Conservation (phyloP, 2,329 filamentous ascomycete genomes). For the Penicillium sp. region DNA sequence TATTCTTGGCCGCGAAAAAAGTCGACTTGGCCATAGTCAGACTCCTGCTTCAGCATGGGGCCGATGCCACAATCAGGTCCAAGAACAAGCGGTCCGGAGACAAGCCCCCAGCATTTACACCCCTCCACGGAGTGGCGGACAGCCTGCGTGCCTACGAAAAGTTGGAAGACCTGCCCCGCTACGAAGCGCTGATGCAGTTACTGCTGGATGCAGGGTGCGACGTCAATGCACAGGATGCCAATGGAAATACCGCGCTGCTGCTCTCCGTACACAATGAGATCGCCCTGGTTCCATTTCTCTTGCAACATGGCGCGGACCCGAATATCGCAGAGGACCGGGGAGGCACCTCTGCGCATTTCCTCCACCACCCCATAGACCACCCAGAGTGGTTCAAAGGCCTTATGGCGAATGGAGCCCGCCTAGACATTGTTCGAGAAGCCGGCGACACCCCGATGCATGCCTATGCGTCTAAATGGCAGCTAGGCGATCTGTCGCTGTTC, state of each 20-base stretch:
- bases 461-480: constrained; percentile 2
- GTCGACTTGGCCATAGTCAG: constrained; percentile 2
- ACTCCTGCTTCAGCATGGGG: constrained; percentile 13
- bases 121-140: constrained; percentile 3
- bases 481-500: constrained; percentile 15
- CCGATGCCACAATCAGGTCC: neutral
- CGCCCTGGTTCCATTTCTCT: neutral
- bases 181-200: neutral
- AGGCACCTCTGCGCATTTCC: constrained; percentile 12
- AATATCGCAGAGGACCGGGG: constrained; percentile 11
- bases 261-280: neutral
- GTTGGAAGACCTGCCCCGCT: neutral
- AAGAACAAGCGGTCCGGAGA: neutral
- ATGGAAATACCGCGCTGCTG: constrained; percentile 5
- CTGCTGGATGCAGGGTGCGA: constrained; percentile 16
- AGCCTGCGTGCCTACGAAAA: neutral
- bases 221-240: constrained; percentile 8
- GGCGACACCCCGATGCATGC: constrained; percentile 18
- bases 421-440: constrained; percentile 11
- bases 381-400: constrained; percentile 9
- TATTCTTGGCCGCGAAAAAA: constrained; percentile 9
- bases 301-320: constrained; percentile 11
- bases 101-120: neutral
- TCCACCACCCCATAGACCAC: neutral
- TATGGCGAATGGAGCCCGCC: constrained; percentile 16